These are phyloP conservation scores for Nakazawaea populi DNA, from an alignment of 805 yeast genomes.

Conservation along the genomic window DNA sequence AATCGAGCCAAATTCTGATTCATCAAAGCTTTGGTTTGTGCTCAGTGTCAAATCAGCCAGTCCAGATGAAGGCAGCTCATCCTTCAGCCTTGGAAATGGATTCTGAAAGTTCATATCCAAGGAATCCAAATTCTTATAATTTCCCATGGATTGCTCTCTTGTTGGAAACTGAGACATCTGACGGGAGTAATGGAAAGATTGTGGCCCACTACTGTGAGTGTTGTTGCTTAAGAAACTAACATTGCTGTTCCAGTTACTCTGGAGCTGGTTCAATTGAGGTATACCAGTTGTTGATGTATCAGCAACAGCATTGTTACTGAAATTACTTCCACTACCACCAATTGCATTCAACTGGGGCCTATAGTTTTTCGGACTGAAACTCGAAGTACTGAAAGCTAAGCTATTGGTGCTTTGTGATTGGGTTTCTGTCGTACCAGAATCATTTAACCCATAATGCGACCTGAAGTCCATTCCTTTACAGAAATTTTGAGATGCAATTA, in stretches of 20 bases:
- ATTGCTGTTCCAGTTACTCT: neutral
- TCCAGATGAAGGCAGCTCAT: neutral
- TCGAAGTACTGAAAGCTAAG: neutral
- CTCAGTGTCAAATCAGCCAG: neutral
- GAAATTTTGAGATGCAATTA: too few relatives aligned
- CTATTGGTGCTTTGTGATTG: neutral
- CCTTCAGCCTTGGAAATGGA: neutral
- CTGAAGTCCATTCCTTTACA: neutral
- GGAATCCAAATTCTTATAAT: slow-evolving; percentile 1
- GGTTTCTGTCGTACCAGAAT: neutral
- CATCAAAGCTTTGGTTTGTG: neutral
- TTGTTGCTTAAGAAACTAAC: neutral
- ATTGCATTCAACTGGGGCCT: neutral
- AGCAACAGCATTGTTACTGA: neutral
- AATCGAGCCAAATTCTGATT: neutral
- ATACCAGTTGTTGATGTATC: neutral
- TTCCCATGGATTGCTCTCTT: neutral
- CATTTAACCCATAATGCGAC: neutral
- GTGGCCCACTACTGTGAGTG: neutral
- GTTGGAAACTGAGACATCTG: neutral
- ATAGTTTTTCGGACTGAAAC: neutral
- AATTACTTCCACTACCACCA: neutral
- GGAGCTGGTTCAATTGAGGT: neutral
- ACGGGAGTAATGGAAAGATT: neutral
- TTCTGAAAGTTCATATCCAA: neutral